A percentile compares a stretch with the other conserved stretches of the same genome.
These are phyloP conservation scores for Chytriomyces sp. DNA, from an alignment of 192 early-diverging fungal genomes.

Conservation along the genomic window DNA sequence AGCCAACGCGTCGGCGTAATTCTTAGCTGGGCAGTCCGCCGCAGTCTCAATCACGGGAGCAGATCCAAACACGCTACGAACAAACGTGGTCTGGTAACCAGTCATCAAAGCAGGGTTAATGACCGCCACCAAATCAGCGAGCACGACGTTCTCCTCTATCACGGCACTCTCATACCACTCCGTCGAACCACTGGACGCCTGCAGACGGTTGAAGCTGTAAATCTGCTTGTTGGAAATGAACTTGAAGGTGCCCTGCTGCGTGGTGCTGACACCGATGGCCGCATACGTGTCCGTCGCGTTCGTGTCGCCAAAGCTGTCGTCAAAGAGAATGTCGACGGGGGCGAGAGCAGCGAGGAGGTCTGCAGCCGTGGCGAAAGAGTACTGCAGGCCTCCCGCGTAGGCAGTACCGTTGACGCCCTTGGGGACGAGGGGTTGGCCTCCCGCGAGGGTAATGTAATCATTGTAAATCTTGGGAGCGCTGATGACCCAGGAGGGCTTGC, in stretches of 20 bases:
- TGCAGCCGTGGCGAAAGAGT: conserved; percentile 24
- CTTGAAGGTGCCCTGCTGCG: conserved; percentile 27
- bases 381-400: conserved; percentile 12
- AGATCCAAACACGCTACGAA: conserved; percentile 28
- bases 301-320: conserved; percentile 26
- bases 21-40: conserved; percentile 10
- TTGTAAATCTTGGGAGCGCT: conserved; percentile 51
- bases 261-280: background rate
- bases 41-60: conserved; percentile 14
- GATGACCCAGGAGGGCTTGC: conserved; percentile 45
- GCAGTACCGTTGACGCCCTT: background rate
- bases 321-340: conserved; percentile 38
- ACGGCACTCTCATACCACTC: conserved; percentile 35
- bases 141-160: conserved; percentile 34
- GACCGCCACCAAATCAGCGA: conserved; percentile 33
- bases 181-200: conserved; percentile 18
- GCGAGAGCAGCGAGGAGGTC: conserved; percentile 34
- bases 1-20: background rate
- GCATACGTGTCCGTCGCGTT: conserved; percentile 17
- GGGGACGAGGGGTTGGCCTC: conserved; percentile 1
- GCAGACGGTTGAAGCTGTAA: conserved; percentile 22
- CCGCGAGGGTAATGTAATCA: conserved; percentile 45
- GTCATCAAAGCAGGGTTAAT: conserved; percentile 22
- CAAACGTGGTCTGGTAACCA: conserved; percentile 29
- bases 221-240: conserved; percentile 41